Evolutionary conservation across 495 filamentous ascomycete species (phyloP).

Genomic region (Xylaria acuta): DNA sequence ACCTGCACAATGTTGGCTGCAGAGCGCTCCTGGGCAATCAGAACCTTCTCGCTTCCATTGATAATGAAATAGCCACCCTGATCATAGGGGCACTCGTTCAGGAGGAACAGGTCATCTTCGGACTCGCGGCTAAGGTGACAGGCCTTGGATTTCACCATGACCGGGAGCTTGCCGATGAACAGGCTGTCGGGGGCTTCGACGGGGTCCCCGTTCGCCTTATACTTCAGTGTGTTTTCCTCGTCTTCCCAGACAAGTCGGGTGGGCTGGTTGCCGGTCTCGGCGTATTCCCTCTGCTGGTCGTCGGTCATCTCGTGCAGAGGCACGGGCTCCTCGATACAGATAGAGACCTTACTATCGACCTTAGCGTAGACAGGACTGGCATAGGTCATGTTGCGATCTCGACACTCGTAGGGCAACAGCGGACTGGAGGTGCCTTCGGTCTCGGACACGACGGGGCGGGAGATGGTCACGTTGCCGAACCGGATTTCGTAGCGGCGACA

Average conservation of each 20-base stretch:
- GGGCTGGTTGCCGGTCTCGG: constrained; percentile 54
- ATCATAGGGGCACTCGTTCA: constrained; percentile 97
- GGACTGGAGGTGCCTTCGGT: constrained; percentile 83
- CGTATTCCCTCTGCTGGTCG: constrained; percentile 60
- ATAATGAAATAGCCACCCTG: constrained; percentile 99
- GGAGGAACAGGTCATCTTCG: constrained; percentile 80
- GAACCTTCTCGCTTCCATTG: constrained; percentile 98
- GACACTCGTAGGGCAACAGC: constrained; percentile 89
- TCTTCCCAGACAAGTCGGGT: constrained; percentile 65
- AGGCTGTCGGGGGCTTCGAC: constrained; percentile 53
- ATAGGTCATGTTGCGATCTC: constrained; percentile 94
- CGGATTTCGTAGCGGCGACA: constrained; percentile 92
- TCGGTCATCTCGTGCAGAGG: constrained; percentile 66
- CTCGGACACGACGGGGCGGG: constrained; percentile 86
- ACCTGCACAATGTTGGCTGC: constrained; percentile 98
- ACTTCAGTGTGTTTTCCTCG: constrained; percentile 51
- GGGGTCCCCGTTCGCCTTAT: constrained; percentile 53
- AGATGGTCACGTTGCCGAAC: constrained; percentile 83
- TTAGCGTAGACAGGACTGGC: constrained; percentile 86
- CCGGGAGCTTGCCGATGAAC: constrained; percentile 91
- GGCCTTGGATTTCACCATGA: constrained; percentile 96
- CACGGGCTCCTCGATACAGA: constrained; percentile 77
- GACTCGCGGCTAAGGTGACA: constrained; percentile 83
- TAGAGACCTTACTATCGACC: constrained; percentile 77
- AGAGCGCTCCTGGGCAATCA: constrained; percentile 96